phyloP scores from a whole-genome alignment of 352 stramenopile species.

The Globisporangium rhizosaccharum region DNA sequence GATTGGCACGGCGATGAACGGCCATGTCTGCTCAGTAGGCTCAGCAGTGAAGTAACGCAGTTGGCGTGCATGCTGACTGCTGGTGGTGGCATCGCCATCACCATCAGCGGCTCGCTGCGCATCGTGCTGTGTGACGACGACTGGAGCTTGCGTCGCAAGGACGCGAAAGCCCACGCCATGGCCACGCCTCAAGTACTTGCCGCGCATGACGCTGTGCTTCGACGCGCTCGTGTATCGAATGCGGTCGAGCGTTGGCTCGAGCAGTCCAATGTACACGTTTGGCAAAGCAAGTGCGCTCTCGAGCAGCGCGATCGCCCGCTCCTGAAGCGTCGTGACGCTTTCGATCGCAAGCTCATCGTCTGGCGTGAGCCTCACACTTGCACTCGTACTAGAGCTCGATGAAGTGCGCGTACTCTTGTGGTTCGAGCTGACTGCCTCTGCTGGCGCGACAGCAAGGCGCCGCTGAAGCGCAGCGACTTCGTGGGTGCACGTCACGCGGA shows the following conservation, averaged over 20 bases:
- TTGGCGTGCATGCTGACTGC: slow-evolving; percentile 6
- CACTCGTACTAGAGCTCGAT: background rate
- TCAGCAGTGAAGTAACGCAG: slow-evolving; percentile 39
- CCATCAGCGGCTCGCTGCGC: background rate
- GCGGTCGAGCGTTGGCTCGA: slow-evolving; percentile 39
- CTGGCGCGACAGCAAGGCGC: background rate
- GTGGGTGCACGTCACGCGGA: slow-evolving; percentile 27
- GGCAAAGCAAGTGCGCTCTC: slow-evolving; percentile 26
- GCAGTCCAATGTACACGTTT: slow-evolving; percentile 59
- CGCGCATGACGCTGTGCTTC: slow-evolving; percentile 41
- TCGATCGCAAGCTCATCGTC: slow-evolving; percentile 19
- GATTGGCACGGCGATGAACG: slow-evolving; percentile 62
- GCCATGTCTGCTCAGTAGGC: slow-evolving; percentile 29
- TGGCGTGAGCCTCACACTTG: background rate
- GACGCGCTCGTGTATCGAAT: slow-evolving; percentile 56
- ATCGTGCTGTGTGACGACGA: slow-evolving; percentile 34
- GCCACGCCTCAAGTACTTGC: slow-evolving; percentile 51
- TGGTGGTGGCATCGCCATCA: background rate
- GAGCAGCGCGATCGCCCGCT: slow-evolving; percentile 26
- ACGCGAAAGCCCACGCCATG: slow-evolving; percentile 54
- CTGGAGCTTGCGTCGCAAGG: slow-evolving; percentile 27
- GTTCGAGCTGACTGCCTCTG: background rate
- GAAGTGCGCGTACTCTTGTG: background rate
- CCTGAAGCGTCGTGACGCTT: slow-evolving; percentile 27
- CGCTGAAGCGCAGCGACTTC: slow-evolving; percentile 6